Evolutionary conservation across 2,329 filamentous ascomycete genomes (phyloP).

Genomic region (Penicillium sp.): DNA sequence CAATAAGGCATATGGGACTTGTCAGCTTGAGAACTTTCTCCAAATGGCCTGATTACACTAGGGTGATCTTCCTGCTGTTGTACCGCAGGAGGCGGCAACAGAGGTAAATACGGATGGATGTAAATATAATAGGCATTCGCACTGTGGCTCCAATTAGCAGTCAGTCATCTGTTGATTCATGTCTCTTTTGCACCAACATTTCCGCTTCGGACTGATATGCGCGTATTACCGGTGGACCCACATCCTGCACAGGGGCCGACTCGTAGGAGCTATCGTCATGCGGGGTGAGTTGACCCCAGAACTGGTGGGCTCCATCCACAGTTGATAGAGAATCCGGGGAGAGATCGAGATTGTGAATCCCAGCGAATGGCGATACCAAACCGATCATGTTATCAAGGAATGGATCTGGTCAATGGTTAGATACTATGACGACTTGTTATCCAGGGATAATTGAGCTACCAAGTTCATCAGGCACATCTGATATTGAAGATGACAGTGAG

Average conservation of each 20-base stretch:
- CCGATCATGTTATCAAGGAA: slow-evolving; percentile 14
- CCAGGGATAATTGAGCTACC: background rate
- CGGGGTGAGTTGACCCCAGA: slow-evolving; percentile 13
- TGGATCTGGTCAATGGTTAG: slow-evolving; percentile 8
- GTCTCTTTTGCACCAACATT: slow-evolving; percentile 13
- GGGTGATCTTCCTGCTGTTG: slow-evolving; percentile 11
- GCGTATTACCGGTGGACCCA: slow-evolving; percentile 8
- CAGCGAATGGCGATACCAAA: slow-evolving; percentile 14
- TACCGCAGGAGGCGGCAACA: slow-evolving; percentile 16
- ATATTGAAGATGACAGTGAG: background rate
- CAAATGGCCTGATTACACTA: background rate
- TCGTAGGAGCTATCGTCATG: slow-evolving; percentile 7
- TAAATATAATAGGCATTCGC: slow-evolving; percentile 26
- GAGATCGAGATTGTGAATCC: slow-evolving; percentile 16
- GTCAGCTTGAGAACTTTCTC: slow-evolving; percentile 1
- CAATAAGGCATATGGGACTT: slow-evolving; percentile 16
- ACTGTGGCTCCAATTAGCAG: slow-evolving; percentile 8
- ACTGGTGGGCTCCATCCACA: slow-evolving; percentile 4
- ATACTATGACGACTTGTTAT: background rate
- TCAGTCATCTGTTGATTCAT: background rate
- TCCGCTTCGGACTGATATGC: slow-evolving; percentile 20
- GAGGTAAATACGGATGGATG: slow-evolving; percentile 24
- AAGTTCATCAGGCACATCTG: slow-evolving; percentile 2
- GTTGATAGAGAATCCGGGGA: slow-evolving; percentile 13
- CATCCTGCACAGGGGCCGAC: background rate